Base-by-base conservation (phyloP, 331 rosid species). In the Prunus yedoensis region DNA sequence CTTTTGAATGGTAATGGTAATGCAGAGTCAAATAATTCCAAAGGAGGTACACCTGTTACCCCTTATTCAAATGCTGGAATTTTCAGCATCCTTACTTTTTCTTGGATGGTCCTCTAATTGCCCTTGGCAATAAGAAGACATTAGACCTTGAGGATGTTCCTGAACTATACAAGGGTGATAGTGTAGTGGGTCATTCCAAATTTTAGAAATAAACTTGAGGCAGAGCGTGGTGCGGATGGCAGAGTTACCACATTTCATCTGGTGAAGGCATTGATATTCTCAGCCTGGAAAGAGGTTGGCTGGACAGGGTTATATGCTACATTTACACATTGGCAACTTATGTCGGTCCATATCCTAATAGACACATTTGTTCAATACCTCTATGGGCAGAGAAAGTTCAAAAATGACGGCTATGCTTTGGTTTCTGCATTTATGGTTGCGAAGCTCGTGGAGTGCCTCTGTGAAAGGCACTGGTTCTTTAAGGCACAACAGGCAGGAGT, bases 81-180 rank as follows among this genome's bases (percentile, higher is more conserved):
- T 86, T 82, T 90, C 79, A 91, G 98, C 74, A 51, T 83, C 56
- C 91, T 91, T 56, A 82, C 91, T 23, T 94, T 91, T 85, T 72
- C 93, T 79, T 91, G 98, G 97, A 77, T 89, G 72, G 91, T 65
- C 85, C 95, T 68, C 84, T 94, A 49, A 71, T 94, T 59, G 86
- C 88, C 11, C 25, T 68, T 74, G 98, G 98, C 54, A 77, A 83
- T 20, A 89, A 85, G 79, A 94, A 89, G 86, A 70, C 83, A 43
- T 78, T 94, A 67, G 93, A 91, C 88, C 91, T 91, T 80, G 96
- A 90, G 82, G 97, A 94, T 84, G 91, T 94, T 71, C 98, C 97
- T 35, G 93, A 87, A 75, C 90, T 94, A 21, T 93, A 80, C 28
- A 81, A 79, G 58, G 21, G 27, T 53, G 98, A 91, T 50, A 89